A percentile compares a stretch with the other conserved stretches of the same genome.
Evolutionary conservation across 2,329 filamentous ascomycete species (phyloP).

Genomic region (Alternaria conjuncta): DNA sequence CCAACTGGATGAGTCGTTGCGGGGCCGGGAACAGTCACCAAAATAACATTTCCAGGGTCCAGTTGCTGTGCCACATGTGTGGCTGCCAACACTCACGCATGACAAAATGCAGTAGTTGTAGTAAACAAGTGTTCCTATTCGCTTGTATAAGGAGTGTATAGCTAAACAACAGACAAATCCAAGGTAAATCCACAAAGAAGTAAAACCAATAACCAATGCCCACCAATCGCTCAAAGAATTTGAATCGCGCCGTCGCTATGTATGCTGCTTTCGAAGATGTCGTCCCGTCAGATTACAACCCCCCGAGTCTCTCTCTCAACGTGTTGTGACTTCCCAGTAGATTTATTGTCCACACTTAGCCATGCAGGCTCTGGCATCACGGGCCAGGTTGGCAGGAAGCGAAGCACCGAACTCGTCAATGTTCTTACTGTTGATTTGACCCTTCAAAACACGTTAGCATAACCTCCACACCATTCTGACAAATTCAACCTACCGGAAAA

Average conservation of each 20-base stretch:
- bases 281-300: not conserved
- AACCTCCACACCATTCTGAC: not conserved
- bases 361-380: slow-evolving; percentile 62
- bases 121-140: slow-evolving; percentile 4
- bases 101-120: not conserved
- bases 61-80: slow-evolving; percentile 12
- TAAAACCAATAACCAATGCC: slow-evolving; percentile 13
- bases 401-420: slow-evolving; percentile 45
- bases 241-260: slow-evolving; percentile 27
- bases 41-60: slow-evolving; percentile 18
- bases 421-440: slow-evolving; percentile 35
- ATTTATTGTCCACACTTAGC: slow-evolving; percentile 49
- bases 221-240: slow-evolving; percentile 8
- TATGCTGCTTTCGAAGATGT: slow-evolving; percentile 3
- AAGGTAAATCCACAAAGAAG: slow-evolving; percentile 16
- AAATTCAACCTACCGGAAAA: slow-evolving; percentile 37
- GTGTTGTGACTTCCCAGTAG: not conserved
- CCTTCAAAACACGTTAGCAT: not conserved
- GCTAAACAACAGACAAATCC: not conserved
- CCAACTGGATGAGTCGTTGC: slow-evolving; percentile 27
- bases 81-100: not conserved
- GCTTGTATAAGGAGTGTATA: slow-evolving; percentile 4
- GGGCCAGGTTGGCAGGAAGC: slow-evolving; percentile 58
- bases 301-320: not conserved
- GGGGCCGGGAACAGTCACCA: slow-evolving; percentile 17